Percentiles rank a stretch among this genome's conserved stretches.
Evolutionary conservation across 495 filamentous ascomycete species (phyloP).

Genomic region (Halenospora varia): DNA sequence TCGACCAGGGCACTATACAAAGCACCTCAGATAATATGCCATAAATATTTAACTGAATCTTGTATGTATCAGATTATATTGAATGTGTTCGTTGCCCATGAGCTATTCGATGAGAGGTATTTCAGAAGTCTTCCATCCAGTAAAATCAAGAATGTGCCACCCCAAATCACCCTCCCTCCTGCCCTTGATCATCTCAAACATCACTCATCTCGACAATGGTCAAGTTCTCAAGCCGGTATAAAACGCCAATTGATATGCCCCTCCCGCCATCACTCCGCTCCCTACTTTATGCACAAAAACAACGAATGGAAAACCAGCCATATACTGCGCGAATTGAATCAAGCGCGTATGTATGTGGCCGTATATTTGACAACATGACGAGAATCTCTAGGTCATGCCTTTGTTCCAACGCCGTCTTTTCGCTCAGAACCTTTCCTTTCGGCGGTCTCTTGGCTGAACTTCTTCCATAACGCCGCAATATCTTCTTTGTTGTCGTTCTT

Average conservation of each 20-base stretch:
- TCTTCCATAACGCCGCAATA: constrained; percentile 29
- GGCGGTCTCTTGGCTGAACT: constrained; percentile 18
- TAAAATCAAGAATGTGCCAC: no score
- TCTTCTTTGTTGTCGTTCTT: constrained; percentile 67
- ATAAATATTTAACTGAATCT: no score
- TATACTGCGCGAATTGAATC: background rate
- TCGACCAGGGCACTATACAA: no score
- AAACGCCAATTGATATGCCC: background rate
- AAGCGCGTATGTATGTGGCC: background rate
- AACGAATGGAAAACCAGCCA: background rate
- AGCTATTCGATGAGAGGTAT: no score
- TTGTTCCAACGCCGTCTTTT: constrained; percentile 28
- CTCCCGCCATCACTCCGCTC: background rate
- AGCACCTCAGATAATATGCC: no score
- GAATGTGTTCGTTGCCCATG: no score
- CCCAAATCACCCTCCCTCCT: no score
- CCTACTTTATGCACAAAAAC: background rate
- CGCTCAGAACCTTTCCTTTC: constrained; percentile 20
- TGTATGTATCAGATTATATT: no score
- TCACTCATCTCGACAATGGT: no score
- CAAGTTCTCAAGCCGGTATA: background rate
- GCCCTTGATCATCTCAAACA: no score
- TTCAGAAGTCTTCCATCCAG: no score
- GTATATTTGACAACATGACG: background rate
- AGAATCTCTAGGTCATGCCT: constrained; percentile 31